Base-by-base conservation (phyloP, 768 basidiomycete genomes). In the Pulveroboletus sp. region DNA sequence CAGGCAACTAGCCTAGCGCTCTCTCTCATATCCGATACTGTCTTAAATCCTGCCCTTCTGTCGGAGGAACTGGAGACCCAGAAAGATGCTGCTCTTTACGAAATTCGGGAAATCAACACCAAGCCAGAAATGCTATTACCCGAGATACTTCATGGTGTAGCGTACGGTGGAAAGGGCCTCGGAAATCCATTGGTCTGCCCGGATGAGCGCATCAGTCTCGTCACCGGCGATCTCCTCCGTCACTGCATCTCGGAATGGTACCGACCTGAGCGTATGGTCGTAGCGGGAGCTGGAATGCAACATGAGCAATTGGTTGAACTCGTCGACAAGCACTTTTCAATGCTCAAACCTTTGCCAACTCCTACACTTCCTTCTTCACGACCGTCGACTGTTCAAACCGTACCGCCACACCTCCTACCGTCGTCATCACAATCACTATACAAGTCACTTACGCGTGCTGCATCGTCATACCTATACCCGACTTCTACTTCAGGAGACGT, bases 61-160 rank as follows among this genome's bases (percentile, higher is more conserved):
- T 69, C 73, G 0, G 88, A 89, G 46, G 96, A 98, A 69, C 72
- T 99, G 38, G 81, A 82, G 26, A 79, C 80, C 6, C 91, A 95
- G 64, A 80, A 86, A 43, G 88, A 90, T 47, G 92, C 93, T 9
- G 91, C 92, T 0, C 78, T 79, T 15, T 99, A 95, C 61, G 96
- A 99, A 69, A 78, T 91, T 40, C 79, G 92, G 30, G 95, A 97
- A 70, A 79, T 97, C 52, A 79, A 69, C 58, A 75, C 79, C 38
- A 97, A 97, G 67, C 93, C 95, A 0, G 95, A 98, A 58, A 85
- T 92, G 77, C 84, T 94, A 50, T 75, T 99, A 12, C 93, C 95
- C 2, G 95, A 99, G 61, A 68, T 93, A 6, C 70, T 98, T 17
- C 94, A 98, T 63, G 74, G 78, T 38, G 84, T 94, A 48, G 96